Evolutionary conservation across 1,284 basidiomycete genomes (phyloP).

Genomic region (Ganoderma meredithae): DNA sequence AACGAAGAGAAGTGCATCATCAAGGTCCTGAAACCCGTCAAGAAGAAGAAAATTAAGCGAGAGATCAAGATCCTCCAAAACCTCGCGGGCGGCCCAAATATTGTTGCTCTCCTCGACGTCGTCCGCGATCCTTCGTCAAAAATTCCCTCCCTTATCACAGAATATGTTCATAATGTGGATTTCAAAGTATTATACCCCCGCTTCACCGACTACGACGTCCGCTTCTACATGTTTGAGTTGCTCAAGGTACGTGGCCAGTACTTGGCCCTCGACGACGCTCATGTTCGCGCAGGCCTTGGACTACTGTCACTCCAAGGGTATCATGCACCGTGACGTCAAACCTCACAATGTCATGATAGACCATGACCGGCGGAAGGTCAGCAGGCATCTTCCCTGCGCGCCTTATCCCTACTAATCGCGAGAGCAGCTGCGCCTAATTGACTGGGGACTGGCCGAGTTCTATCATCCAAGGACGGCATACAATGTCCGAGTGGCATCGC

Average conservation of each 20-base stretch:
- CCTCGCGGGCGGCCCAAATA: constrained; percentile 94
- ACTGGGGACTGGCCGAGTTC: constrained; percentile 99
- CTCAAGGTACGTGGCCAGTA: constrained; percentile 72
- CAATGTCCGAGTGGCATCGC: constrained; percentile 96
- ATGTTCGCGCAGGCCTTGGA: constrained; percentile 79
- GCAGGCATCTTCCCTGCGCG: constrained; percentile 21
- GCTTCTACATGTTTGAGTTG: constrained; percentile 97
- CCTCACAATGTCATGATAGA: constrained; percentile 99
- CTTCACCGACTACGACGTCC: constrained; percentile 94
- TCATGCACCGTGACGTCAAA: constrained; percentile 99
- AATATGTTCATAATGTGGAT: constrained; percentile 98
- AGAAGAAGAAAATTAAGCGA: constrained; percentile 99
- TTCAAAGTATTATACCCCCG: constrained; percentile 97
- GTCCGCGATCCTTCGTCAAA: constrained; percentile 95
- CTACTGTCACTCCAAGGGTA: constrained; percentile 97
- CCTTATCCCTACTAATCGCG: constrained; percentile 9
- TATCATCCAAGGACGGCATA: constrained; percentile 98
- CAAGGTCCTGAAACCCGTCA: constrained; percentile 98
- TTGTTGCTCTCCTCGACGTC: constrained; percentile 90
- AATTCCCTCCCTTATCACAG: constrained; percentile 97
- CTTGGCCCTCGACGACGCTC: constrained; percentile 2
- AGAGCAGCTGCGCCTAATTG: constrained; percentile 88
- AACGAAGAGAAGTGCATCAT: constrained; percentile 97
- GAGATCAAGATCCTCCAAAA: constrained; percentile 99
- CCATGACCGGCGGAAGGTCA: constrained; percentile 92